Evolutionary conservation across 768 basidiomycete species (phyloP), one percentile per base, ranked within the genome.

Genomic region (Collybia sordida): DNA sequence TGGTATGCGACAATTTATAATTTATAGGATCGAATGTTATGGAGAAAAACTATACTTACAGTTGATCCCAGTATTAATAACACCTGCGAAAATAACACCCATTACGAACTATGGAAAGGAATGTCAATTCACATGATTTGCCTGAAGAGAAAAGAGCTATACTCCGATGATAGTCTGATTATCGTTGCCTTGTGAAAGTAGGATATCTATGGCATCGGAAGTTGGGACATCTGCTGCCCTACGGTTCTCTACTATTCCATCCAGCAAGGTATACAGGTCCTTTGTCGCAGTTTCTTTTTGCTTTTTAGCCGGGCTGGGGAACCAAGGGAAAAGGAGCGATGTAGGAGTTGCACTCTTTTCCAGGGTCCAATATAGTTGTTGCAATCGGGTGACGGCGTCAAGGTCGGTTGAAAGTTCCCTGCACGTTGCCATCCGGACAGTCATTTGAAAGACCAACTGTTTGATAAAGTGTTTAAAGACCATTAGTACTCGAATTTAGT

Each of bases 41-140:
- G n/a, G n/a, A n/a, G 34, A 37, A 24, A 36, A 8, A n/a, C n/a
- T 15, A 21, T 17, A n/a, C 45, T 2, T 38, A 47, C 45, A 35
- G n/a, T 35, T 37, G 9, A 47, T 37, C 1, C 45, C 45, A 11
- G 45, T 72, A 56, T 70, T 71, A 21, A 67, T 51, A 1, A 69
- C 62, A 3, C 71, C 72, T 5, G 72, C 70, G 49, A 72, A 73
- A 24, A 73, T 56, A 14, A 72, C 60, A 1, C 61, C 56, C 6
- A 73, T 53, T n/a, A 71, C 61, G n/a, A 67, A 62, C 66, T 70
- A 47, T 21, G 45, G 27, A 7, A 44, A 6, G 0, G 23, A 9
- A 5, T 15, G 27, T 38, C 21, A 40, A n/a, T 41, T 4, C 9
- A 9, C 25, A 37, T 14, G 11, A 24, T 18, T n/a, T n/a, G n/a